Evolutionary conservation across 805 yeast species (phyloP), one percentile per base, ranked within the genome.

Genomic region (Pichia scutulata): DNA sequence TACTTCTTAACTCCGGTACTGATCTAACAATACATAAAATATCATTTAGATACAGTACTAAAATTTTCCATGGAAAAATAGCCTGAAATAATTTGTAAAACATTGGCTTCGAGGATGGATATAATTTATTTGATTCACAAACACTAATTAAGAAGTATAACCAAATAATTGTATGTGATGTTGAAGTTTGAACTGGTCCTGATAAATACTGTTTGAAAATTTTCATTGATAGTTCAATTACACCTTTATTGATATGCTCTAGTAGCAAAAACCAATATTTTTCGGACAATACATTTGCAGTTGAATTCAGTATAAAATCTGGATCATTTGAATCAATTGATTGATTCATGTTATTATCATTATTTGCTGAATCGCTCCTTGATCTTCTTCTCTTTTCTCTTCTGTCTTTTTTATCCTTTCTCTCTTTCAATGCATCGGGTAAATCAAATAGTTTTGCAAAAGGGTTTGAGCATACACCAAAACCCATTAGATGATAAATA

Each of bases 111-210:
- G 81, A 64, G 12, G 67, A 63, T 2, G 84, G 82, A 43, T 66
- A 66, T 41, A 65, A 66, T 39, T 71, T 68, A 7, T 75, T 63
- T 7, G 84, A 80, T 52, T 79, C 74, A 2, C 86, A 84, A 26
- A 84, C 68, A 0, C 92, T 74, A 13, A 81, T 69, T 22, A 87
- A 66, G 58, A 85, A 88, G 60, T 87, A 85, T 8, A 85, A 66
- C 89, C 92, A 86, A 1, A 89, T 84, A 43, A 86, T 72, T 3
- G 82, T 72, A 70, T 87, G 95, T 13, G 90, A 82, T 4, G 85
- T 74, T 1, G 87, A 80, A 9, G 83, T 76, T 52, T 82, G 80
- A 41, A 78, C 72, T 2, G 95, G 93, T 0, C 93, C 92, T 51
- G 74, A 71, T 37, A 84, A 64, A 60, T 84, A 86, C 52, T 81